Base-by-base conservation (phyloP, 2,329 filamentous ascomycete genomes). In the Ceratocystis eucalypticola region DNA sequence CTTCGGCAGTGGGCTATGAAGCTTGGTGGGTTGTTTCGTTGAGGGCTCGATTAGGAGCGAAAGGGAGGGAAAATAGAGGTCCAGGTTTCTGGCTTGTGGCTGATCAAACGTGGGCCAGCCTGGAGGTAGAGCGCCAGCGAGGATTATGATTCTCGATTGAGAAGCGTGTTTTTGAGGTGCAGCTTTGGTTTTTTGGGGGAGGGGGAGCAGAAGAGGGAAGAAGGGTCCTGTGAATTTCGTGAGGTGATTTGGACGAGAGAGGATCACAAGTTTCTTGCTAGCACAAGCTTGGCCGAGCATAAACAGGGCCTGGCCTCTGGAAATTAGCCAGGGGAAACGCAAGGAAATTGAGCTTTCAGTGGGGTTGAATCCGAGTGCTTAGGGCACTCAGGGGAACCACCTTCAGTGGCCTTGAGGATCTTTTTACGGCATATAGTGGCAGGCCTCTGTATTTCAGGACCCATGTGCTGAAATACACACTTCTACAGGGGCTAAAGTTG, bases 401-500 rank as follows among this genome's bases (percentile, higher is more conserved):
- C 37, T 41, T 41, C 37, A 41, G 37, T 41, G 37, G 37, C 10
- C 12, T 41, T 41, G 37, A 12, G 37, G 12, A 12, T 41, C 37
- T 41, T 41, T 15, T 41, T 41, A 15, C 37, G 37, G 37, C 37
- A 10, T 20, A 8, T n/a, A 37, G 28, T n/a, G 17, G 15, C 25
- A 1, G 28, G 3, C 28, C 30, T 20, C 55, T 59, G 28, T 59
- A 59, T 59, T 59, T 37, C 20, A 53, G 4, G 15, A 7, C 20
- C 7, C 7, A 2, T 4, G 55, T 30, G 28, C 28, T 59, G 55
- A n/a, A 59, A 59, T 7, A 5, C 2, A 3, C 8, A 3, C 55
- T 20, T 28, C 55, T 59, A 59, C 55, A 59, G 55, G 55, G 55
- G 30, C 28, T 59, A 33, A 59, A 59, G 55, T 37, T 41, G 30